A percentile compares a stretch with the other conserved stretches of the same genome.
These are phyloP conservation scores for Gryganskiella cystojenkinii DNA, from an alignment of 192 early-diverging fungal genomes.

Conservation along the genomic window DNA sequence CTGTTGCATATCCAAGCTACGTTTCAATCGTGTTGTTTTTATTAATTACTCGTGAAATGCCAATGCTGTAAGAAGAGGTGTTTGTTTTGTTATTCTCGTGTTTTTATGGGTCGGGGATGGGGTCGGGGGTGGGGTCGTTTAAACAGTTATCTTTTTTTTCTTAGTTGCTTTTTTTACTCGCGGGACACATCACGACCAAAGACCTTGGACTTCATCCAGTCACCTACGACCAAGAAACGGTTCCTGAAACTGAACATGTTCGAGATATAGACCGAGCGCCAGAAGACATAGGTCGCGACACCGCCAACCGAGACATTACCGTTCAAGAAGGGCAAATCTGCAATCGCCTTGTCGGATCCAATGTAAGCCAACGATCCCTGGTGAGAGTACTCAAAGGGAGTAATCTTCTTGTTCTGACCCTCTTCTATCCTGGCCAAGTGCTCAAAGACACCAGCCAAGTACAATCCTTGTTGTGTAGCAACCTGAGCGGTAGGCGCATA, in stretches of 20 bases:
- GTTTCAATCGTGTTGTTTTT: no score
- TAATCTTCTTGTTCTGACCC: conserved; percentile 55
- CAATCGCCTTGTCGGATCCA: conserved; percentile 94
- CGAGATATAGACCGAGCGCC: conserved; percentile 78
- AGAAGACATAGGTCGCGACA: conserved; percentile 80
- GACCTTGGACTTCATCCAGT: conserved; percentile 91
- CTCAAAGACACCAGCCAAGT: conserved; percentile 82
- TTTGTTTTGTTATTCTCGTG: no score
- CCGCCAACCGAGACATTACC: conserved; percentile 73
- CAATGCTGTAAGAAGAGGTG: no score
- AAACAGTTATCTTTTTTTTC: background rate
- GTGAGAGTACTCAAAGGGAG: conserved; percentile 86
- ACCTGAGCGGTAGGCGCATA: conserved; percentile 89
- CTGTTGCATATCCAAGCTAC: no score
- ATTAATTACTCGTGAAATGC: no score
- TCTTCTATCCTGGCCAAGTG: conserved; percentile 62
- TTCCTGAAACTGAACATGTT: conserved; percentile 91
- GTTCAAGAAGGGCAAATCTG: conserved; percentile 86
- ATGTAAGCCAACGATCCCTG: conserved; percentile 93
- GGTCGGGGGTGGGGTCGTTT: no score
- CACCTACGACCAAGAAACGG: conserved; percentile 81
- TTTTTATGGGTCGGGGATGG: no score
- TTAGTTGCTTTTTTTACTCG: conserved; percentile 68
- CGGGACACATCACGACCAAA: conserved; percentile 94
- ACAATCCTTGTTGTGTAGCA: conserved; percentile 88